A percentile compares a stretch with the other conserved stretches of the same genome.
Evolutionary conservation across 768 basidiomycete species (phyloP).

Genomic region (Hemileccinum rubropunctum): DNA sequence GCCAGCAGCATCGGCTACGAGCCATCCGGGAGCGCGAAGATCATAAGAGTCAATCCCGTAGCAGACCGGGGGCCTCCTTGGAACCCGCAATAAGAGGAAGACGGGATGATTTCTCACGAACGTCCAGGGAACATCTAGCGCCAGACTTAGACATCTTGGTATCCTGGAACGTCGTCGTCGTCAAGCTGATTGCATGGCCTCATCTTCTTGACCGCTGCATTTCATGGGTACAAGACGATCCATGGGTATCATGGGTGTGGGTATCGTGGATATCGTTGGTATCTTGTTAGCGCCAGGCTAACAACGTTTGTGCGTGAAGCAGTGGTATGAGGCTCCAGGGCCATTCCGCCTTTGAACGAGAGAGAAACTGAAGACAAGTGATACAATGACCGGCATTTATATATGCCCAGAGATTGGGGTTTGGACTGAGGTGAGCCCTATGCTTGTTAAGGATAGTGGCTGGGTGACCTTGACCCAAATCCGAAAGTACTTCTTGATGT

Average conservation of each 20-base stretch:
- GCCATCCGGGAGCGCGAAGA: neutral
- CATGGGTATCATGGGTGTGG: constrained; percentile 2
- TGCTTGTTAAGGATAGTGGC: too few relatives aligned
- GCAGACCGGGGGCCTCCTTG: constrained; percentile 1
- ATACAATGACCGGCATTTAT: too few relatives aligned
- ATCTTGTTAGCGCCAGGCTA: constrained; percentile 9
- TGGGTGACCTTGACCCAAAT: too few relatives aligned
- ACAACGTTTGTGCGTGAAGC: neutral
- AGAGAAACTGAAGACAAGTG: too few relatives aligned
- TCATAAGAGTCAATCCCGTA: constrained; percentile 1
- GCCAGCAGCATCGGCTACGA: constrained; percentile 11
- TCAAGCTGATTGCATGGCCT: neutral
- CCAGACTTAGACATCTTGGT: neutral
- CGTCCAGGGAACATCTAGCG: neutral
- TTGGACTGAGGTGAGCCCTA: too few relatives aligned
- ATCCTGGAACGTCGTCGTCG: neutral
- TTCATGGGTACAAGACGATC: neutral
- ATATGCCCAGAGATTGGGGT: too few relatives aligned
- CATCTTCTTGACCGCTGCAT: constrained; percentile 14
- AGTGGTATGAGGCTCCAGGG: constrained; percentile 1
- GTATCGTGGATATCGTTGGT: constrained; percentile 4
- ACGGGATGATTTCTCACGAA: neutral
- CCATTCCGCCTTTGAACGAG: neutral
- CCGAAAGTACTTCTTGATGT: too few relatives aligned
- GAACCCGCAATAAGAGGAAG: constrained; percentile 1